Conservation (phyloP, 805 yeast species). For the Komagataella kurtzmanii region DNA sequence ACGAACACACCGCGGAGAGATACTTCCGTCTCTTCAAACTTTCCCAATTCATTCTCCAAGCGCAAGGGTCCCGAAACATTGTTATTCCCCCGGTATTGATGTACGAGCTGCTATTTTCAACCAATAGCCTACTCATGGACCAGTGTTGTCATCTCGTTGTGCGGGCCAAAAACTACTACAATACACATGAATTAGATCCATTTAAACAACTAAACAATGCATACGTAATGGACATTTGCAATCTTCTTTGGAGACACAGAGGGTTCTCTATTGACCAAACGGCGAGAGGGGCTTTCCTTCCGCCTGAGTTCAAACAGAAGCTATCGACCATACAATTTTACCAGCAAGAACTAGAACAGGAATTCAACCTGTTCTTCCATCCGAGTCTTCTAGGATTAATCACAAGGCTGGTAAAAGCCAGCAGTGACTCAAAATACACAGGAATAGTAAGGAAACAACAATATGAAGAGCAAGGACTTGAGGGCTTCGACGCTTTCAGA, state of each 20-base stretch:
- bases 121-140: not conserved
- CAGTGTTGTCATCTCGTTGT: not conserved
- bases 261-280: conserved; percentile 25
- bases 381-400: conserved; percentile 19
- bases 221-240: conserved; percentile 41
- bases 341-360: conserved; percentile 9
- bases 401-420: not conserved
- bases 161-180: conserved; percentile 3
- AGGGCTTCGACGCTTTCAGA: conserved; percentile 29
- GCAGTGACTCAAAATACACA: conserved; percentile 11
- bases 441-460: conserved; percentile 2
- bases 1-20: not conserved
- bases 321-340: conserved; percentile 14
- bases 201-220: conserved; percentile 28
- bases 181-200: conserved; percentile 7
- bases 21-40: not conserved
- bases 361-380: conserved; percentile 29
- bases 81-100: not conserved
- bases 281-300: conserved; percentile 25
- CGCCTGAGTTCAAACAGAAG: conserved; percentile 17
- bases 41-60: not conserved
- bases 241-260: conserved; percentile 41
- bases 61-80: not conserved
- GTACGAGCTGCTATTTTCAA: not conserved
- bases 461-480: conserved; percentile 21